Percentiles rank a stretch among this genome's conserved stretches.
These are phyloP conservation scores for Aspergillus viridinutans DNA, from an alignment of 2,329 filamentous ascomycete species.

Conservation along the genomic window DNA sequence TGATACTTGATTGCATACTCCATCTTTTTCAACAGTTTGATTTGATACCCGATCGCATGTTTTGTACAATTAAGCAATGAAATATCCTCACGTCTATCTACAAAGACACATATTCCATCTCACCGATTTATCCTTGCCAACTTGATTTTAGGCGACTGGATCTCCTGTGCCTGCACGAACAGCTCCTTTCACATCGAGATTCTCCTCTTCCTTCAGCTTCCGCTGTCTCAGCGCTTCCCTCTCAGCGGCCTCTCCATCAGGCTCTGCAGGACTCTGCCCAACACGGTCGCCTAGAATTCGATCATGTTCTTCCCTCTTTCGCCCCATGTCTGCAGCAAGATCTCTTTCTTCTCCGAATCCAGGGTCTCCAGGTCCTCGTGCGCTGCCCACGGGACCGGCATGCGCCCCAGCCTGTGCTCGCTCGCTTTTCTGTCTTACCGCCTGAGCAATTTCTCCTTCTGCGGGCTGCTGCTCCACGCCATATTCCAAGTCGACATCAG, in stretches of 20 bases:
- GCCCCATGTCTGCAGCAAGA: constrained; percentile 29
- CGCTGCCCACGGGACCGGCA: constrained; percentile 31
- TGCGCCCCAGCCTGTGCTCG: constrained; percentile 31
- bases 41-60: constrained; percentile 11
- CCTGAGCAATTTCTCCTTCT: constrained; percentile 32
- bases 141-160: constrained; percentile 32
- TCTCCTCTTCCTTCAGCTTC: constrained; percentile 24
- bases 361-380: constrained; percentile 24
- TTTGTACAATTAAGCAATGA: constrained; percentile 1
- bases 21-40: background rate
- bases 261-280: constrained; percentile 16
- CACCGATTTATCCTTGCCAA: constrained; percentile 12
- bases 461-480: constrained; percentile 34
- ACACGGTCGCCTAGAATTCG: constrained; percentile 24
- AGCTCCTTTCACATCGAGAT: constrained; percentile 25
- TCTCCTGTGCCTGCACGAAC: constrained; percentile 26
- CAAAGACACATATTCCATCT: background rate
- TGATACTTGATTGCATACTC: constrained; percentile 20
- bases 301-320: constrained; percentile 34
- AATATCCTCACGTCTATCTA: background rate
- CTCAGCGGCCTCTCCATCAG: constrained; percentile 19
- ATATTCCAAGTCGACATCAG: constrained; percentile 31
- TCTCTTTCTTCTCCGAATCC: constrained; percentile 30
- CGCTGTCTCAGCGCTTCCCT: constrained; percentile 22
- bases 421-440: constrained; percentile 24